These are phyloP conservation scores for Saccharomycopsis guyanensis DNA, from an alignment of 805 yeast genomes.

Conservation along the genomic window DNA sequence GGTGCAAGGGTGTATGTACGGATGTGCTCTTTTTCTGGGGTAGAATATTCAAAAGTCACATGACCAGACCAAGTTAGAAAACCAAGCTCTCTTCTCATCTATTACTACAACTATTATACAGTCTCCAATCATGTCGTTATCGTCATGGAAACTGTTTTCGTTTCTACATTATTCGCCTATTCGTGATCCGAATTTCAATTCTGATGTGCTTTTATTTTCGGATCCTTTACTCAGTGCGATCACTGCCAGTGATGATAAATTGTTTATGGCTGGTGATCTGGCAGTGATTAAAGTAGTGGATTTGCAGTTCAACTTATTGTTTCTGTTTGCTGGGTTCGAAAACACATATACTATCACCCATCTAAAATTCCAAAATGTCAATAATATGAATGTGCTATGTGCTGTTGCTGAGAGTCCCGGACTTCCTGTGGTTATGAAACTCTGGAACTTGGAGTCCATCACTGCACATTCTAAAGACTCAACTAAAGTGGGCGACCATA, in stretches of 20 bases:
- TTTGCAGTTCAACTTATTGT: slow-evolving; percentile 36
- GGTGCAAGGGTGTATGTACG: too few relatives aligned
- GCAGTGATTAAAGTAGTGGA: slow-evolving; percentile 52
- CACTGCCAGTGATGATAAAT: slow-evolving; percentile 44
- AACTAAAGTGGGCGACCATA: slow-evolving; percentile 19
- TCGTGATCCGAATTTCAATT: slow-evolving; percentile 67
- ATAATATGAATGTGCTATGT: slow-evolving; percentile 38
- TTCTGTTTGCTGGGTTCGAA: slow-evolving; percentile 58
- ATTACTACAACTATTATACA: too few relatives aligned
- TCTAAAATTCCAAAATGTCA: slow-evolving; percentile 38
- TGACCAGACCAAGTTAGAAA: too few relatives aligned
- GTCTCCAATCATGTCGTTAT: slow-evolving; percentile 7
- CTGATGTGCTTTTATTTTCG: slow-evolving; percentile 62
- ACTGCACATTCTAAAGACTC: slow-evolving; percentile 29
- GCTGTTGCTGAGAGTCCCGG: slow-evolving; percentile 75
- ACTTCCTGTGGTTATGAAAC: slow-evolving; percentile 53
- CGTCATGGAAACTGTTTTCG: slow-evolving; percentile 72
- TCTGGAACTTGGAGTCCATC: slow-evolving; percentile 65
- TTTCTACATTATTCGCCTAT: slow-evolving; percentile 81
- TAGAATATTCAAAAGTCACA: too few relatives aligned
- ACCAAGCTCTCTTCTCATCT: too few relatives aligned
- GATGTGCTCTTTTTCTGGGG: too few relatives aligned
- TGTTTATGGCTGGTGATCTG: slow-evolving; percentile 53
- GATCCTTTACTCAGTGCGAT: slow-evolving; percentile 67
- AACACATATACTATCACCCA: slow-evolving; percentile 56